Conservation (phyloP, 2,329 filamentous ascomycete genomes). For the Botrytis sinoallii region DNA sequence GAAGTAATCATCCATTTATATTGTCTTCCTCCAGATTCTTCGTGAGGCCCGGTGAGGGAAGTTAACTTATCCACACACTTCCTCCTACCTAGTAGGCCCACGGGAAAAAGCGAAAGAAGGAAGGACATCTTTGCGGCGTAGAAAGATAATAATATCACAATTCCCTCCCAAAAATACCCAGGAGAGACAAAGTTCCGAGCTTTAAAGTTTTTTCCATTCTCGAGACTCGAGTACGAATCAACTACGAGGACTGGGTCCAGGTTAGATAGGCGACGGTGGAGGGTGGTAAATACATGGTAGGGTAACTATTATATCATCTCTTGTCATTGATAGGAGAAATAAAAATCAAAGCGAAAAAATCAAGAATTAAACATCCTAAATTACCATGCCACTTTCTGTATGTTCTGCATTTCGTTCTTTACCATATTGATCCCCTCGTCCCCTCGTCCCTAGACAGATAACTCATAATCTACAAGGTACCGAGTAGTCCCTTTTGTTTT, state of each 20-base stretch:
- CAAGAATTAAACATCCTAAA: neutral
- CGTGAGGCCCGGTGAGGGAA: neutral
- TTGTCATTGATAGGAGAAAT: neutral
- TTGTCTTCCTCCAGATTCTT: neutral
- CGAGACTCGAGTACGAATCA: neutral
- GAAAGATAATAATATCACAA: neutral
- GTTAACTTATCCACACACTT: neutral
- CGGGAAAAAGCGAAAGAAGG: neutral
- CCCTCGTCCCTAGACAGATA: neutral
- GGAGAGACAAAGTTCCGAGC: neutral
- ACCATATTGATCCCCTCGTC: neutral
- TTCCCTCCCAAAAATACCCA: neutral
- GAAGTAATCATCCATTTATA: neutral
- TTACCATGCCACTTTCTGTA: neutral
- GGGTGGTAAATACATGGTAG: neutral
- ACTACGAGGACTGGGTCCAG: neutral
- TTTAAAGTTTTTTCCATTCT: neutral
- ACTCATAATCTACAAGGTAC: neutral
- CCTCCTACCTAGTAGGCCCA: neutral
- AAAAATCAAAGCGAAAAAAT: no score
- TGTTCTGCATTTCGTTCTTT: slow-evolving; percentile 4
- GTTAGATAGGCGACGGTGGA: neutral
- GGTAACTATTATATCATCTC: neutral
- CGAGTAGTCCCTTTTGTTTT: neutral
- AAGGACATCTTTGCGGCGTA: neutral